These are phyloP conservation scores for Massariosphaeria phaeospora DNA, from an alignment of 495 filamentous ascomycete genomes.

Conservation along the genomic window DNA sequence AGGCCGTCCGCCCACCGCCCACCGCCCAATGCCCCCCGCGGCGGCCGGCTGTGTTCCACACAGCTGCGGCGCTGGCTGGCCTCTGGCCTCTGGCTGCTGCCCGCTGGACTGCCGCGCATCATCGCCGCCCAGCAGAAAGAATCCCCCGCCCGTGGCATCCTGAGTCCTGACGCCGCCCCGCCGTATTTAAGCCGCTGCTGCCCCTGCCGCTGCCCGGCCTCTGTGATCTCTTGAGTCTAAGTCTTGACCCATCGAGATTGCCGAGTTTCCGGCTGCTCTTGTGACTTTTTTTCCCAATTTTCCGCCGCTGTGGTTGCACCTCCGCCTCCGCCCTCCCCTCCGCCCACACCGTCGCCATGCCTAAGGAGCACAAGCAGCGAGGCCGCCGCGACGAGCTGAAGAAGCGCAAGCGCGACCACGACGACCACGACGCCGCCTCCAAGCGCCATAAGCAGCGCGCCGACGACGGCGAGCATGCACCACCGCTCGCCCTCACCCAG, in stretches of 20 bases:
- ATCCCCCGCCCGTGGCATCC: no score
- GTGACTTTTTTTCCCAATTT: constrained; percentile 2
- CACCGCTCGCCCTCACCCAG: constrained; percentile 13
- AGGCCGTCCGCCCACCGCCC: no score
- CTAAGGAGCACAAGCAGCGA: constrained; percentile 61
- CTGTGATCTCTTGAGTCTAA: background rate
- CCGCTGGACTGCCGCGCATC: no score
- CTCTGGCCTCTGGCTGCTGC: no score
- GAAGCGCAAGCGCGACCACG: constrained; percentile 50
- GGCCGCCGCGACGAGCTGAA: constrained; percentile 58
- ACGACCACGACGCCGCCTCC: constrained; percentile 20
- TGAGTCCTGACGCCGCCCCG: background rate
- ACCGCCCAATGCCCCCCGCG: no score
- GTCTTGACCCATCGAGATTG: background rate
- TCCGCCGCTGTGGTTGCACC: no score
- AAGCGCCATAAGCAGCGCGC: constrained; percentile 32
- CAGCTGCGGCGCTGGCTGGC: no score
- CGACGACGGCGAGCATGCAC: constrained; percentile 10
- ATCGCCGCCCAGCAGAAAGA: no score
- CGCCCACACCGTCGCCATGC: constrained; percentile 41
- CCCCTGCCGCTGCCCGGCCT: background rate
- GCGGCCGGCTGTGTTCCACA: no score
- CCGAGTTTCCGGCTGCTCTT: background rate
- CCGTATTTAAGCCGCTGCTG: background rate
- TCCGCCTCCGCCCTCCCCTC: background rate